A percentile compares a stretch with the other conserved stretches of the same genome.
phyloP scores from a whole-genome alignment of 2,329 filamentous ascomycete species.

The Monosporascus sp. region DNA sequence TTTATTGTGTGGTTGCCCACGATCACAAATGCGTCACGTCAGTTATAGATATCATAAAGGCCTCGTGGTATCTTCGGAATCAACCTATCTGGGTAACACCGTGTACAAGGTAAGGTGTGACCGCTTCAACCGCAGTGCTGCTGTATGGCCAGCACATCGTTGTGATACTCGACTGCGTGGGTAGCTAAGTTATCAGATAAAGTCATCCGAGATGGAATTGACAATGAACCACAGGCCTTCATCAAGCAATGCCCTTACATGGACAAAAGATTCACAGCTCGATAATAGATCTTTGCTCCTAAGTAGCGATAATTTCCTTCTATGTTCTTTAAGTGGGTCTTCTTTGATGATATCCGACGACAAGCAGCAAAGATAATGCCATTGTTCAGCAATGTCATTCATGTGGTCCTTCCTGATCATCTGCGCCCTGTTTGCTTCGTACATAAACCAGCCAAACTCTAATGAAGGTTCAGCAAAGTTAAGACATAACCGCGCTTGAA shows the following conservation, averaged over 20 bases:
- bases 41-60: not conserved
- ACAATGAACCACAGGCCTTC: not conserved
- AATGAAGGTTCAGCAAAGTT: not conserved
- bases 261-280: no score
- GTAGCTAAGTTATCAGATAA: not conserved
- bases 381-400: not conserved
- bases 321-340: not conserved
- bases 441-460: not conserved
- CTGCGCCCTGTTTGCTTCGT: not conserved
- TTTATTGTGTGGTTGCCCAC: not conserved
- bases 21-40: not conserved
- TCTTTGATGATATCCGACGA: not conserved
- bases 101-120: not conserved
- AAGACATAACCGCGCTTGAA: not conserved
- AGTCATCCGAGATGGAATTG: not conserved
- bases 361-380: not conserved
- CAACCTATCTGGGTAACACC: not conserved
- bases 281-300: no score
- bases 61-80: not conserved
- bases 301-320: not conserved
- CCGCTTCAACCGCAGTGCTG: not conserved
- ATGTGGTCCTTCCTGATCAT: not conserved
- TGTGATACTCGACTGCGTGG: not conserved
- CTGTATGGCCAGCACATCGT: not conserved
- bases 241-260: not conserved